Evolutionary conservation across 2,329 filamentous ascomycete species (phyloP).

Genomic region (Penicillium hesseltinei): DNA sequence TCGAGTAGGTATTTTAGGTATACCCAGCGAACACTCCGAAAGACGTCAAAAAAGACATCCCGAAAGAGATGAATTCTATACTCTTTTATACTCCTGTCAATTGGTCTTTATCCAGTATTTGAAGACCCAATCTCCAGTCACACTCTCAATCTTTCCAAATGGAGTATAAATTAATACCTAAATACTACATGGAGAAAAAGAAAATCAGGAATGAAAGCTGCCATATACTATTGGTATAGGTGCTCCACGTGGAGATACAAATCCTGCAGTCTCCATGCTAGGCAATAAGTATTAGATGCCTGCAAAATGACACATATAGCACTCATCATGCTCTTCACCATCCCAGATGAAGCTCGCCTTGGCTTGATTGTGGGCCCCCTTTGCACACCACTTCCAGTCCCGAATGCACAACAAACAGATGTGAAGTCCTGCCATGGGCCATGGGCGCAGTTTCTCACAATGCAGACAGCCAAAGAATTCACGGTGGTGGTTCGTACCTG

Average conservation of each 20-base stretch:
- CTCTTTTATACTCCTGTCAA: no score
- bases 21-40: background rate
- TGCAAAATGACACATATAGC: background rate
- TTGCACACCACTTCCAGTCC: constrained; percentile 1
- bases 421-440: background rate
- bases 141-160: no score
- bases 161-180: background rate
- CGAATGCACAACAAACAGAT: constrained; percentile 1
- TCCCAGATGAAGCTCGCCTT: background rate
- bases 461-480: background rate
- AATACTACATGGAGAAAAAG: background rate
- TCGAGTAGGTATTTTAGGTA: no score
- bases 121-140: background rate
- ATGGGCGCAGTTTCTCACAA: background rate
- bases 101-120: no score
- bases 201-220: background rate
- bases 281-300: background rate
- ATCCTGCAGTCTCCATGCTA: background rate
- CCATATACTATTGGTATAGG: background rate
- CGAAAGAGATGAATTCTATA: background rate
- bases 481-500: background rate
- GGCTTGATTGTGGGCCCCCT: background rate
- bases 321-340: background rate
- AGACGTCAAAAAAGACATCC: background rate
- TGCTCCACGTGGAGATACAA: background rate